A percentile compares a stretch with the other conserved stretches of the same genome.
phyloP scores from a whole-genome alignment of 2,329 filamentous ascomycete species.

The Blumeria graminis region DNA sequence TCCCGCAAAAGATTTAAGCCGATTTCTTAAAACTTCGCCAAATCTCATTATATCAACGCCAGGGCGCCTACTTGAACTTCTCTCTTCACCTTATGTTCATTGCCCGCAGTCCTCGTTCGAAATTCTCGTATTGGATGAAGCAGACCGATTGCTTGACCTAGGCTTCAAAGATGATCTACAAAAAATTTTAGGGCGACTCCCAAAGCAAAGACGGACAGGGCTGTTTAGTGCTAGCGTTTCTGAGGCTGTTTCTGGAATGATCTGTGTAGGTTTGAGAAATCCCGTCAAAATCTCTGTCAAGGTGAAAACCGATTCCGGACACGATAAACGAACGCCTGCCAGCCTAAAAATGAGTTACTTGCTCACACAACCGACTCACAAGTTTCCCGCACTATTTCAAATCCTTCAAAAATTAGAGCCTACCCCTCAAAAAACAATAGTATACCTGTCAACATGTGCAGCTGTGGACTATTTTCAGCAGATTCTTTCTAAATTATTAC shows the following conservation, averaged over 20 bases:
- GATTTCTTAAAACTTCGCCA: conserved; percentile 61
- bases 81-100: conserved; percentile 69
- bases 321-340: conserved; percentile 74
- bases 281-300: conserved; percentile 88
- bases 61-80: conserved; percentile 65
- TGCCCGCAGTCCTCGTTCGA: conserved; percentile 79
- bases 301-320: conserved; percentile 53
- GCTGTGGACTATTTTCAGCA: conserved; percentile 86
- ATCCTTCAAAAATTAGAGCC: conserved; percentile 48
- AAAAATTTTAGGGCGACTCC: conserved; percentile 58
- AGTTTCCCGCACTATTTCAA: conserved; percentile 48
- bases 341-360: conserved; percentile 84
- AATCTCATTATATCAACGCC: conserved; percentile 83
- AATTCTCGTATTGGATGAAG: conserved; percentile 79
- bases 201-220: conserved; percentile 82
- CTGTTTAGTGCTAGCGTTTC: conserved; percentile 91
- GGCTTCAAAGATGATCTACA: conserved; percentile 85
- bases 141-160: conserved; percentile 73
- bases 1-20: conserved; percentile 62
- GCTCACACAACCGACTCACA: conserved; percentile 49
- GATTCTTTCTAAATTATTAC: conserved; percentile 49
- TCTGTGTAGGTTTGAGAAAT: conserved; percentile 76
- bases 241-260: conserved; percentile 80
- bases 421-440: conserved; percentile 59
- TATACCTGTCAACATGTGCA: conserved; percentile 85